A percentile compares a stretch with the other conserved stretches of the same genome.
These are phyloP conservation scores for Trichophyton schoenleinii DNA, from an alignment of 2,329 filamentous ascomycete species.

Conservation along the genomic window DNA sequence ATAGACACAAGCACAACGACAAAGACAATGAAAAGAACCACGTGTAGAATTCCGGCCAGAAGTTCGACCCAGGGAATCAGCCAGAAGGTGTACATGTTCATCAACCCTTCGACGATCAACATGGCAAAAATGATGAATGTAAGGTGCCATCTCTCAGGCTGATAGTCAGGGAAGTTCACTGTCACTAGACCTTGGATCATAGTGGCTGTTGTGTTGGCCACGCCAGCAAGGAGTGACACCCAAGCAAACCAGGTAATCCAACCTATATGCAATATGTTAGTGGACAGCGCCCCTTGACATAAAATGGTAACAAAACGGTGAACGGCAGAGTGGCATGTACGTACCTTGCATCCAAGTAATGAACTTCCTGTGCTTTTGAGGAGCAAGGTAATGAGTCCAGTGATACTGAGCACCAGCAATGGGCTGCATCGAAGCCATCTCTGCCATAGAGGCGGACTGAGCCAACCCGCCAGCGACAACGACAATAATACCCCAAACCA, in stretches of 20 bases:
- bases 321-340: not conserved
- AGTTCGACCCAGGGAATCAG: conserved; percentile 32
- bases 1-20: conserved; percentile 23
- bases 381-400: conserved; percentile 29
- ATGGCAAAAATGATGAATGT: conserved; percentile 30
- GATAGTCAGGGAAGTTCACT: conserved; percentile 24
- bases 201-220: conserved; percentile 24
- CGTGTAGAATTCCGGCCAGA: conserved; percentile 24
- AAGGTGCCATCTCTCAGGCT: conserved; percentile 26
- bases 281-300: conserved; percentile 3
- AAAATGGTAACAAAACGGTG: not conserved
- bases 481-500: conserved; percentile 23
- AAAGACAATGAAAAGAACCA: conserved; percentile 28
- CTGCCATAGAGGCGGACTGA: conserved; percentile 27
- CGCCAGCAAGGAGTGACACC: conserved; percentile 25
- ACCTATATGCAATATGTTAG: conserved; percentile 17
- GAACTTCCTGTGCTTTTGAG: conserved; percentile 19
- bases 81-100: conserved; percentile 26
- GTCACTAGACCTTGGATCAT: conserved; percentile 25
- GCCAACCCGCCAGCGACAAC: conserved; percentile 21
- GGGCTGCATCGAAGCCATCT: conserved; percentile 31
- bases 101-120: conserved; percentile 20
- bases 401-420: conserved; percentile 34
- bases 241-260: conserved; percentile 35
- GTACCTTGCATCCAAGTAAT: conserved; percentile 24